Evolutionary conservation across 441 rosid genomes (phyloP), one percentile per base, ranked within the genome.

Genomic region (Viola pubescens): DNA sequence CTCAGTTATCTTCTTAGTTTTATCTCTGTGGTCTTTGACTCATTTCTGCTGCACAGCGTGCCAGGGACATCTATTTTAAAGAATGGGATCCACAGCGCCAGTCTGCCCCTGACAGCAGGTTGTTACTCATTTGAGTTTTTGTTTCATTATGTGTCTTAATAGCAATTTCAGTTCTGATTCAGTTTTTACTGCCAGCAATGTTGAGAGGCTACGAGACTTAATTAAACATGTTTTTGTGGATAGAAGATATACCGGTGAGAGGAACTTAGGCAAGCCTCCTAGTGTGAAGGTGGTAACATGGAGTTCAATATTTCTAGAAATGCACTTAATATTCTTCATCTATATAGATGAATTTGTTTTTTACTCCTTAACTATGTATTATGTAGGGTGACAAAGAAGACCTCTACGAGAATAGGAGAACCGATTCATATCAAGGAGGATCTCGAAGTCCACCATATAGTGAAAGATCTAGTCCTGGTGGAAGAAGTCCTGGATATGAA

Each of bases 211-310:
- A 66, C 79, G 96, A 57, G 91, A 85, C 68, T 94, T 90, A 57
- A 83, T 94, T 56, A 94, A 82, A 70, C 96, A 94, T 73, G 89
- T 83, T 41, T 94, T 90, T 70, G 97, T 88, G 64, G 94, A 88
- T 73, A 79, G 81, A 82, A 83, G 90, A 71, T 94, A 77, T 56
- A 65, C 79, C 8, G 90, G 92, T 54, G 97, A 82, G 58, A 86
- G 73, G 73, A 82, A 67, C 70, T 76, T 60, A 66, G 97, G 87
- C 60, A 94, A 81, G 80, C 90, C 95, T 81, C 94, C 87, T 53
- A 85, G 76, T 70, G 77, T 58, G 61, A 84, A 75, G 66, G 75
- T 69, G 82, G 95, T 86, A 71, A 70, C 81, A 68, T 65, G 40
- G 37, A 7, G 7, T 52, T 16, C 5, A 4, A 3, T 47, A 54